Conservation (phyloP, 2,329 filamentous ascomycete genomes). For the Trichoderma afroharzianum region DNA sequence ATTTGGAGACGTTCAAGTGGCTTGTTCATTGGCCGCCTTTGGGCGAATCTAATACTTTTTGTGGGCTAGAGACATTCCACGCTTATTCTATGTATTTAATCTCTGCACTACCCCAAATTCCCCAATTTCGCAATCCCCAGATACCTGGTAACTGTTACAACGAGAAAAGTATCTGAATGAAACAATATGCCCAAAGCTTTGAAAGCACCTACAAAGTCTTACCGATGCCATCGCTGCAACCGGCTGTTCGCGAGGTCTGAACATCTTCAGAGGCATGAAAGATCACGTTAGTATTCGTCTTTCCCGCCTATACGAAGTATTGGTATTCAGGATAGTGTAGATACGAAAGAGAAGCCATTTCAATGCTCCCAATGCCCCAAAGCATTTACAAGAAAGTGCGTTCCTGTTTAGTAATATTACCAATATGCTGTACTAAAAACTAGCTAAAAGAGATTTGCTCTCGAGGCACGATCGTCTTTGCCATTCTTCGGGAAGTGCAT, state of each 20-base stretch:
- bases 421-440: neutral
- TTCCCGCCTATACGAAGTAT: neutral
- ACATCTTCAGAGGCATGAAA: neutral
- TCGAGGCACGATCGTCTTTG: neutral
- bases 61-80: neutral
- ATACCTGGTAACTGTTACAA: neutral
- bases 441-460: neutral
- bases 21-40: neutral
- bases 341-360: neutral
- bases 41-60: neutral
- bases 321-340: neutral
- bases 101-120: neutral
- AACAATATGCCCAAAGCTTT: neutral
- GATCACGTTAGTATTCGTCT: neutral
- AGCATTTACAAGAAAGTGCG: neutral
- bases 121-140: neutral
- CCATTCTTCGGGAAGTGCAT: neutral
- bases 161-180: neutral
- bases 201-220: neutral
- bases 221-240: neutral
- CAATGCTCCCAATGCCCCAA: neutral
- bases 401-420: neutral
- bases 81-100: neutral
- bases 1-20: neutral
- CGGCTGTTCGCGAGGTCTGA: neutral